Evolutionary conservation across 1,139 yeast species (phyloP).

Genomic region (Magnusiomyces paraingens): DNA sequence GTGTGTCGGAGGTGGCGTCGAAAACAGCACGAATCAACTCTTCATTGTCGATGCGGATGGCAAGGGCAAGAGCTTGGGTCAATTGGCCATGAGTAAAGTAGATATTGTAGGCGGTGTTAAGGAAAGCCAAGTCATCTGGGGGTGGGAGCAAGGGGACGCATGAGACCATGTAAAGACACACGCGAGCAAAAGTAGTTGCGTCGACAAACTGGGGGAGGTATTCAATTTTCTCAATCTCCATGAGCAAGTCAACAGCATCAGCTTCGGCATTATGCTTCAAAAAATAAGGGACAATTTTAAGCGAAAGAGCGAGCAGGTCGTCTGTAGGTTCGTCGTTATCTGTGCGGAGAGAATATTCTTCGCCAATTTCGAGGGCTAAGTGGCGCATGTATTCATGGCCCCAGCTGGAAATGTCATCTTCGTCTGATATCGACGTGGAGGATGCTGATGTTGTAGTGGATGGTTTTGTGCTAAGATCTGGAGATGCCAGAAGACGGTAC

Average conservation of each 20-base stretch:
- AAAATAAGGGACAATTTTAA: slow-evolving; percentile 82
- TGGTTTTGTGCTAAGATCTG: neutral
- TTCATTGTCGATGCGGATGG: slow-evolving; percentile 83
- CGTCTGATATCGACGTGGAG: neutral
- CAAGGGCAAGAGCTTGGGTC: slow-evolving; percentile 85
- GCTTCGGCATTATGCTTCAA: slow-evolving; percentile 96
- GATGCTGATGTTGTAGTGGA: neutral
- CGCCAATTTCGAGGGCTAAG: slow-evolving; percentile 90
- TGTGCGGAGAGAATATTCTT: slow-evolving; percentile 61
- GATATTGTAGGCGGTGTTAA: slow-evolving; percentile 86
- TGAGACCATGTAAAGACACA: slow-evolving; percentile 88
- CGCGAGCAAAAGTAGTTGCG: slow-evolving; percentile 76
- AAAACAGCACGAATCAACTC: slow-evolving; percentile 72
- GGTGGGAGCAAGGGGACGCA: slow-evolving; percentile 95
- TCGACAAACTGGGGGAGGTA: slow-evolving; percentile 79
- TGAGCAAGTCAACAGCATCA: slow-evolving; percentile 89
- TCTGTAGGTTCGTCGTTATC: slow-evolving; percentile 41
- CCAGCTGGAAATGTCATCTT: slow-evolving; percentile 73
- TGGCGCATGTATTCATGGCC: slow-evolving; percentile 98
- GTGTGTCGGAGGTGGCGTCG: slow-evolving; percentile 60
- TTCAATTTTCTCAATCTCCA: slow-evolving; percentile 85
- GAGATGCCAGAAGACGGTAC: slow-evolving; percentile 61
- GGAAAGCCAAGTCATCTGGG: slow-evolving; percentile 82
- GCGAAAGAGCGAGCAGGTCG: slow-evolving; percentile 56
- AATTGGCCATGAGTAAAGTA: slow-evolving; percentile 73